These are phyloP conservation scores for Podospora bellae-mahoneyi DNA, from an alignment of 495 filamentous ascomycete genomes.

Conservation along the genomic window DNA sequence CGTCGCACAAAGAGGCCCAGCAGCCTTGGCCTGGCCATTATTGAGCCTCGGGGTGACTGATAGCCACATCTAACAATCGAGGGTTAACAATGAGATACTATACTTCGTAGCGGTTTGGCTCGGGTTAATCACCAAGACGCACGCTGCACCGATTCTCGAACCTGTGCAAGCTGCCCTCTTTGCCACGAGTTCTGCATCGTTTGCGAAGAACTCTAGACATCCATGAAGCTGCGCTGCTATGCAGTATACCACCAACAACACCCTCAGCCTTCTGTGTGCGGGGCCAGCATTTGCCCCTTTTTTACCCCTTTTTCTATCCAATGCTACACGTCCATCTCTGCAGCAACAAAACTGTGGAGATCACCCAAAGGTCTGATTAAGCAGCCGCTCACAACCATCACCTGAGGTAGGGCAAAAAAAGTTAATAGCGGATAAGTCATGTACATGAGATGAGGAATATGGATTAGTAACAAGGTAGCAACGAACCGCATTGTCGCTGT, in stretches of 20 bases:
- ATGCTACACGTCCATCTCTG: neutral
- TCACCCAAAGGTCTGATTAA: neutral
- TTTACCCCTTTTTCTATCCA: neutral
- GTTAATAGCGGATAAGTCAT: neutral
- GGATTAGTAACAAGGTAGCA: neutral
- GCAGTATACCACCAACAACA: neutral
- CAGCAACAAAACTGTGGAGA: neutral
- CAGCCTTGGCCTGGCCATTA: too few species aligned
- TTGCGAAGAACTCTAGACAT: too few species aligned
- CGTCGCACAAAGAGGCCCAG: too few species aligned
- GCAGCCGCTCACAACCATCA: neutral
- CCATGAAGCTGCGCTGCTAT: neutral
- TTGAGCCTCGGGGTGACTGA: too few species aligned
- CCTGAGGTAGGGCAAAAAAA: neutral
- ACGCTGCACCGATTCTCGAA: too few species aligned
- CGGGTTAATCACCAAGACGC: too few species aligned
- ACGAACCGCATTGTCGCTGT: neutral
- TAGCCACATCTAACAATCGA: too few species aligned
- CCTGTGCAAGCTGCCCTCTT: too few species aligned
- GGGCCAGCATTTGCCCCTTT: neutral
- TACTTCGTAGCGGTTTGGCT: too few species aligned
- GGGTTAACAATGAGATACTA: too few species aligned
- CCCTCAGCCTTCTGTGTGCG: neutral
- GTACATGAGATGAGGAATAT: neutral
- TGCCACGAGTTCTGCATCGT: too few species aligned